phyloP scores from a whole-genome alignment of 1,284 basidiomycete genomes.

The Cryptococcus jaspeensis region DNA sequence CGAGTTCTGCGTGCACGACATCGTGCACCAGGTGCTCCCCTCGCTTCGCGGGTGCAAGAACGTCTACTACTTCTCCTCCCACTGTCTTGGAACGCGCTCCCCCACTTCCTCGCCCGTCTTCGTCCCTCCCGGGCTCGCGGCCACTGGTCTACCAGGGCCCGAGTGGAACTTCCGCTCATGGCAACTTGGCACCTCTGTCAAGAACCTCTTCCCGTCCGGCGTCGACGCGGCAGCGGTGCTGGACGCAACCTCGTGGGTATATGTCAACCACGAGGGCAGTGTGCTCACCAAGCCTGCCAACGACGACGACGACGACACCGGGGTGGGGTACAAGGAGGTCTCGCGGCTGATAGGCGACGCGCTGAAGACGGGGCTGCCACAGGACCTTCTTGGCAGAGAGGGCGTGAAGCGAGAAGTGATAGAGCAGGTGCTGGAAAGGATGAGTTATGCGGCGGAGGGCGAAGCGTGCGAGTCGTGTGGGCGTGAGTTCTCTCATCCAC shows the following conservation, averaged over 20 bases:
- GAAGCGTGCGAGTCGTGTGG: conserved; percentile 5
- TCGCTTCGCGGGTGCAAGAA: conserved; percentile 22
- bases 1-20: conserved; percentile 24
- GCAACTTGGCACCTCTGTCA: conserved; percentile 33
- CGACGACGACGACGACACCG: conserved; percentile 29
- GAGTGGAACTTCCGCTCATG: conserved; percentile 37
- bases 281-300: conserved; percentile 22
- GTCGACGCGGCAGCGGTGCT: conserved; percentile 11
- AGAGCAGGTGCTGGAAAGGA: conserved; percentile 13
- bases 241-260: conserved; percentile 20
- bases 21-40: conserved; percentile 36
- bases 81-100: conserved; percentile 46
- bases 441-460: conserved; percentile 3
- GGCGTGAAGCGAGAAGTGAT: conserved; percentile 21
- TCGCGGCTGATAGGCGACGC: conserved; percentile 14
- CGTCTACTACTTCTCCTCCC: conserved; percentile 36
- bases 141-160: conserved; percentile 26
- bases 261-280: conserved; percentile 22
- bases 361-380: conserved; percentile 17
- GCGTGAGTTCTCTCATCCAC: conserved; percentile 3
- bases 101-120: conserved; percentile 36
- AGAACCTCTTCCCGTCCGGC: conserved; percentile 32
- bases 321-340: conserved; percentile 28
- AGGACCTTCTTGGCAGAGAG: conserved; percentile 28
- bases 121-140: conserved; percentile 13